Percentiles rank a stretch among this genome's conserved stretches.
These are phyloP conservation scores for Cetraspora pellucida DNA, from an alignment of 192 early-diverging fungal species.

Conservation along the genomic window DNA sequence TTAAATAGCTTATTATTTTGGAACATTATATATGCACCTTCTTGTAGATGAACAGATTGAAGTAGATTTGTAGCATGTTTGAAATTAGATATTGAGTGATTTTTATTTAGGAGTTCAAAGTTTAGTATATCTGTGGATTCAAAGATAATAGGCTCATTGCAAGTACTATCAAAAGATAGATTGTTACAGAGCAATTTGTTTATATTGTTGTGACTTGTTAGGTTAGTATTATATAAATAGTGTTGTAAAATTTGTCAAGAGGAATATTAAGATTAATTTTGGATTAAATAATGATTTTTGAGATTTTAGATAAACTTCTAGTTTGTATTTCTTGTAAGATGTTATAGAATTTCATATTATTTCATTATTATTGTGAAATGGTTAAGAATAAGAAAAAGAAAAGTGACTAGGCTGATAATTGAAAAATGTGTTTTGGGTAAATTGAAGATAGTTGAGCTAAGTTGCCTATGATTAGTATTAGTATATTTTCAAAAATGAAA, in stretches of 20 bases:
- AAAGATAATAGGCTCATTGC: not conserved
- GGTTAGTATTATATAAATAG: not conserved
- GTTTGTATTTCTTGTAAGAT: conserved; percentile 12
- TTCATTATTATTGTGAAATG: not conserved
- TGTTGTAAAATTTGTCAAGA: conserved; percentile 5
- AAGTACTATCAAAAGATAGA: not conserved
- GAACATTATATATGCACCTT: too few relatives aligned
- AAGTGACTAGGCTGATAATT: not conserved
- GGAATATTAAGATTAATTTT: not conserved
- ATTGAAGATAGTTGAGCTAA: conserved; percentile 6
- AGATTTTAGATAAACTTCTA: not conserved
- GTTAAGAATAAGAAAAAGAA: conserved; percentile 10
- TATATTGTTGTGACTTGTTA: not conserved
- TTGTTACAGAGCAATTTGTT: not conserved
- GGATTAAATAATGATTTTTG: not conserved
- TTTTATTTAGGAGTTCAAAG: not conserved
- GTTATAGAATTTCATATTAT: not conserved
- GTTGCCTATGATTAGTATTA: too few relatives aligned
- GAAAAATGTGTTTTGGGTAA: not conserved
- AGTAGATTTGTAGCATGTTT: too few relatives aligned
- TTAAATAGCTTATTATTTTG: too few relatives aligned
- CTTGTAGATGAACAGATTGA: too few relatives aligned
- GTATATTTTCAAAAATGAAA: not conserved
- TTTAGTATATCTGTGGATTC: not conserved
- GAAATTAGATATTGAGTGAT: too few relatives aligned